Conservation (phyloP, 1,284 basidiomycete species). For the Termitomyces sp. region DNA sequence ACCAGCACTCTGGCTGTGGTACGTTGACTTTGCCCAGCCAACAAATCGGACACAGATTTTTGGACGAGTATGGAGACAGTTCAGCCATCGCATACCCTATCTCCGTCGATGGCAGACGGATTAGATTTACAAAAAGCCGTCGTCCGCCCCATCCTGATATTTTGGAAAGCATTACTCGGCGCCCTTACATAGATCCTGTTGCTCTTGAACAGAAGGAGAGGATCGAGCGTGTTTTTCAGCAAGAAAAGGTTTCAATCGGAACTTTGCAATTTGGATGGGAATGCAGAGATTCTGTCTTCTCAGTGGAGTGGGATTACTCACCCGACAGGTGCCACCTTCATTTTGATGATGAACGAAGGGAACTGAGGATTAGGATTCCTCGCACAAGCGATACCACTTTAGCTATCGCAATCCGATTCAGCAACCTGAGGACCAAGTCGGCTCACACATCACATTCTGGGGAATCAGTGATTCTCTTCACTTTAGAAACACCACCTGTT, state of each 20-base stretch:
- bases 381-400: conserved; percentile 20
- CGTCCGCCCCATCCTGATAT: conserved; percentile 29
- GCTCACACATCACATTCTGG: conserved; percentile 28
- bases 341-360: conserved; percentile 42
- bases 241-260: conserved; percentile 26
- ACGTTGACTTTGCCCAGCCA: conserved; percentile 44
- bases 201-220: conserved; percentile 29
- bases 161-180: conserved; percentile 36
- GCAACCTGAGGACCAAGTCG: conserved; percentile 37
- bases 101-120: conserved; percentile 25
- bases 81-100: conserved; percentile 16
- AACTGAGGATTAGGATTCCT: conserved; percentile 38
- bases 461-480: conserved; percentile 37
- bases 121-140: conserved; percentile 37
- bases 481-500: conserved; percentile 39
- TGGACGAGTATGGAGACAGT: conserved; percentile 37
- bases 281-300: conserved; percentile 50
- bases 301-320: conserved; percentile 49
- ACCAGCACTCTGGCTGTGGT: conserved; percentile 37
- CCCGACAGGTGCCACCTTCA: conserved; percentile 24
- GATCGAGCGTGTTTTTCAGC: conserved; percentile 26
- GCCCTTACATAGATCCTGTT: conserved; percentile 44
- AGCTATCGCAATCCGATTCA: conserved; percentile 41
- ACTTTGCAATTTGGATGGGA: conserved; percentile 52
- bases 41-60: conserved; percentile 38